Percentiles rank a stretch among this genome's conserved stretches.
These are phyloP conservation scores for Lepidopterella palustris DNA, from an alignment of 495 filamentous ascomycete species.

Conservation along the genomic window DNA sequence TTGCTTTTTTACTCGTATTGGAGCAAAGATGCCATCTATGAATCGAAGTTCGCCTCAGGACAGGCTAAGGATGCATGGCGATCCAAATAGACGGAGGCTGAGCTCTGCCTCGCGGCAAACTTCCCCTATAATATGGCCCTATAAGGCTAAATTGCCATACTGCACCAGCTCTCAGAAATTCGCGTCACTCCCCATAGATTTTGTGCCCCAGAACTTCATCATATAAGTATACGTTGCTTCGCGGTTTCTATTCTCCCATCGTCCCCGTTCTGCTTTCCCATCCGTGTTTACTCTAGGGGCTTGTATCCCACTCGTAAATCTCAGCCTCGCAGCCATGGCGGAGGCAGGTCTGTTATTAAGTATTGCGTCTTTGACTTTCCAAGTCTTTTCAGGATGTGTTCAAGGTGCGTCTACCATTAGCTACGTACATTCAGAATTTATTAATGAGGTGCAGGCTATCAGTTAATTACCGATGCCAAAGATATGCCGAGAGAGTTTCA, in stretches of 20 bases:
- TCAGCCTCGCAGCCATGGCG: conserved; percentile 8
- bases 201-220: neutral
- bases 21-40: too few relatives aligned
- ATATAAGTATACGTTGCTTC: neutral
- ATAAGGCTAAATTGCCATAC: neutral
- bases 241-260: neutral
- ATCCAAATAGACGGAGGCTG: neutral
- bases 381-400: conserved; percentile 32
- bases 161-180: neutral
- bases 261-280: conserved; percentile 1
- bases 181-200: neutral
- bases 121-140: neutral
- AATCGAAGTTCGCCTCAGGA: neutral
- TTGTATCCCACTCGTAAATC: too few relatives aligned
- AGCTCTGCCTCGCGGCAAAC: neutral
- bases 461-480: conserved; percentile 30
- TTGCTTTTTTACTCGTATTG: too few relatives aligned
- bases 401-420: conserved; percentile 11
- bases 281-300: neutral
- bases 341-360: conserved; percentile 8
- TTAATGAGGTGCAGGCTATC: conserved; percentile 22
- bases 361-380: conserved; percentile 29
- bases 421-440: neutral
- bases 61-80: conserved; percentile 3
- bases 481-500: conserved; percentile 31